Evolutionary conservation across 2,329 filamentous ascomycete genomes (phyloP).

Genomic region (Didymosphaeria variabile): DNA sequence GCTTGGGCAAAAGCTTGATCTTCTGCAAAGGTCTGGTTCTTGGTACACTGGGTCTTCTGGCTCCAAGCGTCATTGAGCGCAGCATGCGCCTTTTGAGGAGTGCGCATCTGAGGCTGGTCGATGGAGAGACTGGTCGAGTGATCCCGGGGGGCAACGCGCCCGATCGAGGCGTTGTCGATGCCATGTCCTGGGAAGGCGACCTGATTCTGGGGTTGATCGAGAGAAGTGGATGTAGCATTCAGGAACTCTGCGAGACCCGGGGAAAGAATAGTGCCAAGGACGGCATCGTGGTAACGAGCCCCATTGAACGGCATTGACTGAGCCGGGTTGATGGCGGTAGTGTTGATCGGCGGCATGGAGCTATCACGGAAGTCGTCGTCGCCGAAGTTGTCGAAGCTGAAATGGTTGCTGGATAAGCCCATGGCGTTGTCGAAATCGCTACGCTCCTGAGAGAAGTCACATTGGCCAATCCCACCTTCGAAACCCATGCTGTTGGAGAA

Average conservation of each 20-base stretch:
- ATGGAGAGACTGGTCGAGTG: background rate
- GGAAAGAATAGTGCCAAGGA: background rate
- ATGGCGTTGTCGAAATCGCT: background rate
- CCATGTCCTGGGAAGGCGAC: background rate
- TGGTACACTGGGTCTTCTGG: too few relatives aligned
- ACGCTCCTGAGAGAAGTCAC: background rate
- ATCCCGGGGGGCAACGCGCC: background rate
- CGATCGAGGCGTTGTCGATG: background rate
- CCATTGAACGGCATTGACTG: background rate
- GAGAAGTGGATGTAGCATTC: background rate
- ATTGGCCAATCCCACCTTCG: background rate
- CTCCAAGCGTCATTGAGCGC: too few relatives aligned
- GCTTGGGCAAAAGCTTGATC: background rate
- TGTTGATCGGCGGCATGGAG: background rate
- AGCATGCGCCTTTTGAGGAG: background rate
- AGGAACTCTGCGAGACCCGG: background rate
- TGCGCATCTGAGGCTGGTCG: background rate
- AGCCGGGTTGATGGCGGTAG: background rate
- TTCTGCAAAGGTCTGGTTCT: background rate
- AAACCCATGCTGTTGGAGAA: too few relatives aligned
- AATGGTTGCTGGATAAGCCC: background rate
- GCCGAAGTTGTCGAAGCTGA: background rate
- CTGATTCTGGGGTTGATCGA: background rate
- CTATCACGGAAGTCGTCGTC: background rate
- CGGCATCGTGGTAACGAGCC: too few relatives aligned